phyloP scores from a whole-genome alignment of 495 filamentous ascomycete genomes.

The Aspergillus sclerotioniger region DNA sequence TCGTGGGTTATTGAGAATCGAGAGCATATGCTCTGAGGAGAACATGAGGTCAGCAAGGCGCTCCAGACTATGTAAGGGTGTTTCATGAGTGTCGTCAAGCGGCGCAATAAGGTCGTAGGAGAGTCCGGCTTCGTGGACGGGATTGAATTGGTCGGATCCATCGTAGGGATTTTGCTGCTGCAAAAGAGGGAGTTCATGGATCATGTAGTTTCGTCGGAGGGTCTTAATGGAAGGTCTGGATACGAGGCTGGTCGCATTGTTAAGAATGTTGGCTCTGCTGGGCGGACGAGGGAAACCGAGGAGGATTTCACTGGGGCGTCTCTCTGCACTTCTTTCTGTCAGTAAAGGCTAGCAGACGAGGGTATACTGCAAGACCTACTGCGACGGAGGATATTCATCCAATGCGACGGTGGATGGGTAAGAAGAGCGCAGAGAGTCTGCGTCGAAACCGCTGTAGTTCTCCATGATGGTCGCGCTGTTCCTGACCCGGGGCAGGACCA shows the following conservation, averaged over 20 bases:
- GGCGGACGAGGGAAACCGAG: constrained; percentile 9
- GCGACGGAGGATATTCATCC: constrained; percentile 6
- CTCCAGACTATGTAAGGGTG: constrained; percentile 51
- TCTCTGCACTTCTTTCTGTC: not conserved
- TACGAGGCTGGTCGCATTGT: constrained; percentile 4
- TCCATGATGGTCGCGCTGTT: not conserved
- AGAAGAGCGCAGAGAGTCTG: constrained; percentile 5
- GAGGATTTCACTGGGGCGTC: constrained; percentile 5
- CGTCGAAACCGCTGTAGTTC: not conserved
- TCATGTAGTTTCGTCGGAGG: constrained; percentile 24
- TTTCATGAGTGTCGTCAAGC: constrained; percentile 22
- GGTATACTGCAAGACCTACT: not conserved
- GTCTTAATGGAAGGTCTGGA: constrained; percentile 24
- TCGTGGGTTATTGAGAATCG: constrained; percentile 59
- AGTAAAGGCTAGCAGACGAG: not conserved
- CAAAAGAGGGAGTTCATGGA: constrained; percentile 31
- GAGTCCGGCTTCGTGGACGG: constrained; percentile 22
- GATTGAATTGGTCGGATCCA: constrained; percentile 30
- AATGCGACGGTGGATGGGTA: constrained; percentile 11
- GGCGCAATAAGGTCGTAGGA: constrained; percentile 37
- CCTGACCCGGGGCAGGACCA: not conserved
- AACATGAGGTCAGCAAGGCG: constrained; percentile 61
- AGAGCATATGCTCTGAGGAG: constrained; percentile 59
- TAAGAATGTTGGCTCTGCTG: not conserved
- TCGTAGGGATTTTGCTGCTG: constrained; percentile 32